Evolutionary conservation across 768 basidiomycete species (phyloP), one percentile per base, ranked within the genome.

Genomic region (Vararia minispora): DNA sequence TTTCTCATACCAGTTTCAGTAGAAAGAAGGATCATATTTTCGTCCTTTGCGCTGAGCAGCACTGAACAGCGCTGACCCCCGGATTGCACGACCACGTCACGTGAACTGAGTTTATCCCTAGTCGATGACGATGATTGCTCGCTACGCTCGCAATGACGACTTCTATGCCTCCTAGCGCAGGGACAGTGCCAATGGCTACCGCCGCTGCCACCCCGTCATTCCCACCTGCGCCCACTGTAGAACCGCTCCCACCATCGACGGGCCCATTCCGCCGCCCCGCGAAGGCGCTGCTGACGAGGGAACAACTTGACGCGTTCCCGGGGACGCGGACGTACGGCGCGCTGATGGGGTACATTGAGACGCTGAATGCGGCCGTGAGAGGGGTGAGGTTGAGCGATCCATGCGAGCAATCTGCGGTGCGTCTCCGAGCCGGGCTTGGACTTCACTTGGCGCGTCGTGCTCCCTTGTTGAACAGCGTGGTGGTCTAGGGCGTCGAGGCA

Each of bases 291-390:
- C 61, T 98, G 21, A 72, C 79, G 1, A 73, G 69, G 22, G 72
- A 69, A 4, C 91, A 97, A 48, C 72, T 98, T 0, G 68, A 71
- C 16, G 76, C 74, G n/a, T 99, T 95, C 53, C 79, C 89, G 51
- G 50, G 62, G 6, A 91, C 87, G 0, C 55, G 68, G 33, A 81
- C 90, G 0, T 76, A 90, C 52, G 55, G 65, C 17, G 65, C 73
- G 7, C 65, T 98, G 40, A 55, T 88, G 5, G 53, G 63, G 0
- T 90, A 87, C 50, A 71, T 97, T 37, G 71, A 80, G 39, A 61
- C 65, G 0, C 66, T 97, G 23, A 97, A 95, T 52, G 69, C 75
- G 13, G 64, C 78, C 0, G 76, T 90, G 13, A 61, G 83, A 11
- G 82, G 79, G 13, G 71, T 75, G 33, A 95, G 85, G 59, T 67